Evolutionary conservation across 768 basidiomycete genomes (phyloP).

Genomic region (Saitozyma podzolica): DNA sequence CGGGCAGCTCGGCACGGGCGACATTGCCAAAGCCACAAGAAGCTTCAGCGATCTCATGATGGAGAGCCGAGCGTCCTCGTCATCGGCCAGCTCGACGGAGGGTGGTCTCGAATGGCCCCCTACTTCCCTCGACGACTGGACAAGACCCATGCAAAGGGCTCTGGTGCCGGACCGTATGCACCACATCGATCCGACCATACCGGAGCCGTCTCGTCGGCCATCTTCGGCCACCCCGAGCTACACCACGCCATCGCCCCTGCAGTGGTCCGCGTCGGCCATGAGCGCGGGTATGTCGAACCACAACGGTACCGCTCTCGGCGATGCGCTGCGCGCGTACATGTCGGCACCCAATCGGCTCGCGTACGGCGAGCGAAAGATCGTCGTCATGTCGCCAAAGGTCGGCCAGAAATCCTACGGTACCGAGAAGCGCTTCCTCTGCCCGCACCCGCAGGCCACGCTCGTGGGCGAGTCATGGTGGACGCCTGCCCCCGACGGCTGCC

Average conservation of each 20-base stretch:
- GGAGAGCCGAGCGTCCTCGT: constrained; percentile 32
- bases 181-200: not conserved
- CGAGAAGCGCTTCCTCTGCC: constrained; percentile 92
- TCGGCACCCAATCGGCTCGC: constrained; percentile 80
- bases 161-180: not conserved
- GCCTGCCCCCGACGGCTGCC: constrained; percentile 58
- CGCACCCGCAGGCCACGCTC: constrained; percentile 89
- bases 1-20: constrained; percentile 6
- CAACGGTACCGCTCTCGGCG: not conserved
- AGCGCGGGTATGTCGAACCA: not conserved
- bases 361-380: constrained; percentile 87
- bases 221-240: constrained; percentile 3
- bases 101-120: constrained; percentile 25
- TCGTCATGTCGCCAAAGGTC: constrained; percentile 97
- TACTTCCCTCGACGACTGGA: constrained; percentile 18
- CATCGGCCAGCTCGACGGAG: constrained; percentile 37
- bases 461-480: constrained; percentile 92
- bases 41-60: constrained; percentile 33
- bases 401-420: constrained; percentile 97
- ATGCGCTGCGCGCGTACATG: constrained; percentile 63
- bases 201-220: not conserved
- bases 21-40: constrained; percentile 18
- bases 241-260: not conserved
- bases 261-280: not conserved
- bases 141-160: constrained; percentile 6